Evolutionary conservation across 2,329 filamentous ascomycete species (phyloP), one percentile per base, ranked within the genome.

Genomic region (Rhinocladiella mackenziei): DNA sequence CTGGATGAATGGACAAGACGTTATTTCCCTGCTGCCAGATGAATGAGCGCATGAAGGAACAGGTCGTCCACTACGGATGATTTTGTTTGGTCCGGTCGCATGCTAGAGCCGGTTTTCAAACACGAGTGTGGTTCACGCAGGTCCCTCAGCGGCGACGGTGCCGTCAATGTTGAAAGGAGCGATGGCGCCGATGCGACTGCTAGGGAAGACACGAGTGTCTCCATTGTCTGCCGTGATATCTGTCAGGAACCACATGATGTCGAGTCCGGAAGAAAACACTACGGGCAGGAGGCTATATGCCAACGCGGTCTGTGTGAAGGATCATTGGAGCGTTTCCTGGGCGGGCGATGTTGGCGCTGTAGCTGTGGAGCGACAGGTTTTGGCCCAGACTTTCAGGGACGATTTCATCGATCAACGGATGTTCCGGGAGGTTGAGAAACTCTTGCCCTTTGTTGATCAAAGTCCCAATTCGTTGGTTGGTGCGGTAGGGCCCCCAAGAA

Each of bases 21-120:
- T 58, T 56, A 43, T 62, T 62, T 45, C 63, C 61, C 36, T 61
- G 58, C 40, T 56, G 56, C 2, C 60, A 51, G n/a, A 63, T 54
- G 25, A 56, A 62, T 4, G 54, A 56, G 2, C 61, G 53, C 54
- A 60, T 59, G 50, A 62, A 64, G 43, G 60, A 61, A 56, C 57
- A 2, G 58, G 57, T 3, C 56, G 39, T 31, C 58, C 58, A 20
- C 51, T 53, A 3, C 32, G 22, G 8, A 45, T 50, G 6, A 51
- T 53, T 8, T 39, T 46, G 41, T 51, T 51, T 5, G 44, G 29
- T 5, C 48, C 48, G 8, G 48, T 51, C 11, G 43, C 43, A 39
- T 51, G 44, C 48, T 44, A 51, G 9, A 47, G 34, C 10, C 43
- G 26, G 26, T 43, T 50, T 26, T 50, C 47, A 13, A 46, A 50